Conservation (phyloP, 1,139 yeast species). For the Diutina sp. region DNA sequence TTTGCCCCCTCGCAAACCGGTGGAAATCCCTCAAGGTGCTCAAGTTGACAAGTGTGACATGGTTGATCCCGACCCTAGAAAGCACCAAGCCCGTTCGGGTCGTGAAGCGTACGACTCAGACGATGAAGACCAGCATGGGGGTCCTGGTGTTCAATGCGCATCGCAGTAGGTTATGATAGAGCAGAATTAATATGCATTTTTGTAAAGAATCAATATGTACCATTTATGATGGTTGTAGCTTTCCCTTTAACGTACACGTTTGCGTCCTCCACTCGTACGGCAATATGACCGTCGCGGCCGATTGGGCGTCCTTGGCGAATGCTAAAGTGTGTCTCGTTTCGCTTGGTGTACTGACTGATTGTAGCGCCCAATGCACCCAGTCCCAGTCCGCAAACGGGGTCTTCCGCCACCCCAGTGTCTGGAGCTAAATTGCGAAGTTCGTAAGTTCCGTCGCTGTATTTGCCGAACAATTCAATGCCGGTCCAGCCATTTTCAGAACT, state of each 20-base stretch:
- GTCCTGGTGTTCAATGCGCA: slow-evolving; percentile 82
- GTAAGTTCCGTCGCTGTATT: slow-evolving; percentile 8
- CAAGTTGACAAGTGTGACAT: slow-evolving; percentile 77
- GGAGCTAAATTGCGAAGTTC: slow-evolving; percentile 32
- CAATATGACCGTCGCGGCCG: neutral
- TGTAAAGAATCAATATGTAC: neutral
- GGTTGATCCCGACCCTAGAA: slow-evolving; percentile 47
- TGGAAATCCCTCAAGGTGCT: slow-evolving; percentile 45
- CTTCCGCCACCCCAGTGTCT: slow-evolving; percentile 21
- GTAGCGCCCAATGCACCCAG: slow-evolving; percentile 18
- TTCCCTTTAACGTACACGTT: neutral
- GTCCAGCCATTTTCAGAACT: slow-evolving; percentile 10
- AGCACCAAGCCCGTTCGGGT: slow-evolving; percentile 35
- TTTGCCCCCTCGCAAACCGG: slow-evolving; percentile 51
- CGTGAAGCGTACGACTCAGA: slow-evolving; percentile 52
- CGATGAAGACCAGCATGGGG: slow-evolving; percentile 49
- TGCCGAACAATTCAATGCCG: slow-evolving; percentile 28
- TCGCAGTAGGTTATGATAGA: slow-evolving; percentile 36
- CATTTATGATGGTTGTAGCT: neutral
- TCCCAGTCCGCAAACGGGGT: slow-evolving; percentile 44
- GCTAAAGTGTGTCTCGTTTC: neutral
- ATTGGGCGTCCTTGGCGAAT: neutral
- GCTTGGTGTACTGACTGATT: neutral
- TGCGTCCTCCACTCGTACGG: neutral
- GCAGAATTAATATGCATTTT: neutral